Evolutionary conservation across 1,284 basidiomycete species (phyloP).

Genomic region (Ustilago xerochloae): DNA sequence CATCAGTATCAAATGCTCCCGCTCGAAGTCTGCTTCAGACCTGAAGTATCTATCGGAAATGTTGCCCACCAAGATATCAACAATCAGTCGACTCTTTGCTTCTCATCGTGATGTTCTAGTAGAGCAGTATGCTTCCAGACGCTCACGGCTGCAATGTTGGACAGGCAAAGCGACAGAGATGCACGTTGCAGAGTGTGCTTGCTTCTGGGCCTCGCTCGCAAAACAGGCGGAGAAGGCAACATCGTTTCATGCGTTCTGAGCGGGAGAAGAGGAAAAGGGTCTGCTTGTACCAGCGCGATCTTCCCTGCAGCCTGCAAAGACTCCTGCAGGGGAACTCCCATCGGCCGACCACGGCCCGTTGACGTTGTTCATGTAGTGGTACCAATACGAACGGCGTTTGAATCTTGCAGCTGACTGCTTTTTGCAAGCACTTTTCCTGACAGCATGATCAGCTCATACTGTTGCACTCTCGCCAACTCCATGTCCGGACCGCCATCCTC

Average conservation of each 20-base stretch:
- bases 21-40: too few species aligned
- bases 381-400: not conserved
- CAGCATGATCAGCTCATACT: not conserved
- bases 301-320: not conserved
- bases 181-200: not conserved
- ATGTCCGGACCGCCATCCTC: not conserved
- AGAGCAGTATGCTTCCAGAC: too few species aligned
- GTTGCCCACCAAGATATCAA: too few species aligned
- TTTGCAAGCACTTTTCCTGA: not conserved
- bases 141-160: too few species aligned
- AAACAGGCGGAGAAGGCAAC: not conserved
- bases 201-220: not conserved
- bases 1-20: too few species aligned
- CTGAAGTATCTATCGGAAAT: too few species aligned
- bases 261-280: too few species aligned
- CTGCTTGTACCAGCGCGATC: constrained; percentile 1
- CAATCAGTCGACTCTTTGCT: too few species aligned
- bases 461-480: not conserved
- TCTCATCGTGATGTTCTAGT: too few species aligned
- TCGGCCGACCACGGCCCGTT: not conserved
- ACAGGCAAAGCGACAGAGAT: not conserved
- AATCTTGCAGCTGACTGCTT: not conserved
- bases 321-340: not conserved
- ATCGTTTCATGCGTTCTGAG: not conserved
- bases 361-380: not conserved